Conservation (phyloP, 2,329 filamentous ascomycete species). For the Xylaria hypoxylon region DNA sequence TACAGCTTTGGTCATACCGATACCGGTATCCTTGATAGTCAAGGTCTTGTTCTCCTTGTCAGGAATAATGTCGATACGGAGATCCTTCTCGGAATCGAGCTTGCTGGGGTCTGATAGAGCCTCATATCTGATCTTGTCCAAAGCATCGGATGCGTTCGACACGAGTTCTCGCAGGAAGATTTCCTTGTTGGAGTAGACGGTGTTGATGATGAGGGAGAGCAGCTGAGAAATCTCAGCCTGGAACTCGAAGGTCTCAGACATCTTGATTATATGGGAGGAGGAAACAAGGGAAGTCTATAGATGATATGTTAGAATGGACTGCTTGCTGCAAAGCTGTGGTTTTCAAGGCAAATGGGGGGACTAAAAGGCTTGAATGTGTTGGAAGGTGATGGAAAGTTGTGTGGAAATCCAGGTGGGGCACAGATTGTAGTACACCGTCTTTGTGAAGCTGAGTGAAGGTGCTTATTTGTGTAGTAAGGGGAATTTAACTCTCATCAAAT, state of each 20-base stretch:
- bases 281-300: constrained; percentile 30
- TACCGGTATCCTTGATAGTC: constrained; percentile 97
- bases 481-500: not conserved
- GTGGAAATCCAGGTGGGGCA: constrained; percentile 24
- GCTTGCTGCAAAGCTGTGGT: not conserved
- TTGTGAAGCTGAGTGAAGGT: not conserved
- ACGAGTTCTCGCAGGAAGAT: constrained; percentile 99
- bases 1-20: constrained; percentile 99
- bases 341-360: not conserved
- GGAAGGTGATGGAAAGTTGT: constrained; percentile 19
- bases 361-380: not conserved
- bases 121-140: constrained; percentile 99
- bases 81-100: constrained; percentile 97
- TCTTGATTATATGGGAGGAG: constrained; percentile 54
- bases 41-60: constrained; percentile 98
- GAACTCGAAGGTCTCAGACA: constrained; percentile 99
- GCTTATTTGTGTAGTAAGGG: not conserved
- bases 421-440: not conserved
- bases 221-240: constrained; percentile 99
- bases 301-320: constrained; percentile 12
- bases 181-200: constrained; percentile 99
- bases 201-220: constrained; percentile 99
- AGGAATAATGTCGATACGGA: constrained; percentile 98
- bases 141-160: constrained; percentile 97
- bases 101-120: constrained; percentile 95